Evolutionary conservation across 129 eudicot species (phyloP).

Genomic region (Ambrosia artemisiifolia): DNA sequence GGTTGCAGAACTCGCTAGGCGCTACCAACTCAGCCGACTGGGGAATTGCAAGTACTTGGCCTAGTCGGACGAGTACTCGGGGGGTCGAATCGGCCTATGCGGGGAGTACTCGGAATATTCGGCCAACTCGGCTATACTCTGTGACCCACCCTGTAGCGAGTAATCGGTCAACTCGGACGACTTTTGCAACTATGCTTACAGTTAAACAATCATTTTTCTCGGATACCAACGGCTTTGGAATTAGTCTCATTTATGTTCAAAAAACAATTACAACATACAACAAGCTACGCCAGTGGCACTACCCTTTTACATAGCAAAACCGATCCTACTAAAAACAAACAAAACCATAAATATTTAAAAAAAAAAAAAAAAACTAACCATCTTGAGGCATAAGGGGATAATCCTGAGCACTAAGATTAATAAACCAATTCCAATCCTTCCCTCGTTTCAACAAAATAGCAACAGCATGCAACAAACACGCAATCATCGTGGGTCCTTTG

Average conservation of each 20-base stretch:
- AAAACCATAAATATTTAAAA: background rate
- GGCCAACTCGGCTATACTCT: too few relatives aligned
- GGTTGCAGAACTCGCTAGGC: too few relatives aligned
- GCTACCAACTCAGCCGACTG: too few relatives aligned
- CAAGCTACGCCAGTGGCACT: background rate
- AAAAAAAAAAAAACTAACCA: conserved; percentile 42
- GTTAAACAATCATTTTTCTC: too few relatives aligned
- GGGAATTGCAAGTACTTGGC: too few relatives aligned
- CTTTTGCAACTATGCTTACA: too few relatives aligned
- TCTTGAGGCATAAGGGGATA: conserved; percentile 89
- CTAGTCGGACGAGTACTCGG: too few relatives aligned
- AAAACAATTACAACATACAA: background rate
- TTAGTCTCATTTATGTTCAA: background rate
- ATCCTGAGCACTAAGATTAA: conserved; percentile 74
- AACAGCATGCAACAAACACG: conserved; percentile 56
- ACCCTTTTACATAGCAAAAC: background rate
- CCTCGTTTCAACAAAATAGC: conserved; percentile 64
- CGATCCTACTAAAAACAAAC: background rate
- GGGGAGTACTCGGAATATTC: too few relatives aligned
- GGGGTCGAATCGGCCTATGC: too few relatives aligned
- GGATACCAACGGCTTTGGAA: background rate
- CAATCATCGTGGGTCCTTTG: conserved; percentile 71
- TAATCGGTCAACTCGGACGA: too few relatives aligned
- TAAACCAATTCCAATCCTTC: conserved; percentile 81
- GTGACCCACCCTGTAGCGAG: too few relatives aligned